A percentile compares a stretch with the other conserved stretches of the same genome.
Conservation (phyloP, 371 early-diverging fungal genomes). For the Mortierella sp. region DNA sequence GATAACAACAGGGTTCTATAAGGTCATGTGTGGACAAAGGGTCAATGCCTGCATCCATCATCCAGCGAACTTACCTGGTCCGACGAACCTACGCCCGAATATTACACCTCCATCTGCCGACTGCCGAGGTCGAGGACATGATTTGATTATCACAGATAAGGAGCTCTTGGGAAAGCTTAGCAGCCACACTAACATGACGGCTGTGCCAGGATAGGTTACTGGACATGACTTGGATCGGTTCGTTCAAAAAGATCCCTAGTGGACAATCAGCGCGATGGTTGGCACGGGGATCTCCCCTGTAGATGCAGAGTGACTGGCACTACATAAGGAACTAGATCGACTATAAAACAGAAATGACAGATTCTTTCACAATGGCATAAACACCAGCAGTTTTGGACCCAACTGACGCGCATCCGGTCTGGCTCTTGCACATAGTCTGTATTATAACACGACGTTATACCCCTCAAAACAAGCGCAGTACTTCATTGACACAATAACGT, state of each 20-base stretch:
- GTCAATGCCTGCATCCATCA: background rate
- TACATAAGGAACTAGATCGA: conserved; percentile 11
- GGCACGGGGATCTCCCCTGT: conserved; percentile 5
- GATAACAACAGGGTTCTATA: too few relatives aligned
- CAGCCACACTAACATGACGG: background rate
- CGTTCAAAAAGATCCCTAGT: conserved; percentile 23
- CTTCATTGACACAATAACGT: too few relatives aligned
- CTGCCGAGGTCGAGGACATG: too few relatives aligned
- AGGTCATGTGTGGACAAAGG: too few relatives aligned
- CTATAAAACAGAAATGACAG: conserved; percentile 19
- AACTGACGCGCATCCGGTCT: conserved; percentile 19
- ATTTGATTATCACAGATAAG: background rate
- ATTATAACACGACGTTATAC: conserved; percentile 22
- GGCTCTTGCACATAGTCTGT: conserved; percentile 13
- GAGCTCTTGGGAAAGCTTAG: background rate
- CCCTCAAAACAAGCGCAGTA: too few relatives aligned
- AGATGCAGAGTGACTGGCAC: conserved; percentile 6
- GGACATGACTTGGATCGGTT: conserved; percentile 10
- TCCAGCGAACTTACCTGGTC: too few relatives aligned
- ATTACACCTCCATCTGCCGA: too few relatives aligned
- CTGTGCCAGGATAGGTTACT: conserved; percentile 6
- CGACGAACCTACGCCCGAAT: too few relatives aligned
- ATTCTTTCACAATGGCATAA: conserved; percentile 11
- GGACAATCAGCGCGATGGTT: conserved; percentile 19
- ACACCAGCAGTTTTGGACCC: conserved; percentile 18